phyloP scores from a whole-genome alignment of 139 green algal species.

The Closterium sp. region DNA sequence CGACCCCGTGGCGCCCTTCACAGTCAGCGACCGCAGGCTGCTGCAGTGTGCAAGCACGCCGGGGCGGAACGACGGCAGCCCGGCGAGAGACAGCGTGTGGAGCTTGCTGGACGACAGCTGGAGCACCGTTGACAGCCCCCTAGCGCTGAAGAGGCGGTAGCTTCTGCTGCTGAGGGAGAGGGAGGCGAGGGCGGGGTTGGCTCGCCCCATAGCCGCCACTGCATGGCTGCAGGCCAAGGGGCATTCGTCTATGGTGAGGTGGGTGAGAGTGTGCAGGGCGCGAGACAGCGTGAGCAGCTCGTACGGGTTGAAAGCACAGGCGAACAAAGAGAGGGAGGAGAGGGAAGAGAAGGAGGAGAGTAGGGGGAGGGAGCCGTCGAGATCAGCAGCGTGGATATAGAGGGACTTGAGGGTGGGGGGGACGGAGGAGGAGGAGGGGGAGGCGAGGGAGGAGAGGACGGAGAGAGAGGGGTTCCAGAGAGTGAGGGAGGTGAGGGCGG shows the following conservation, averaged over 20 bases:
- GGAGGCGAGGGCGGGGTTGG: background rate
- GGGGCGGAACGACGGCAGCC: background rate
- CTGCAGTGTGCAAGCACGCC: background rate
- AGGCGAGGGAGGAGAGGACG: too few relatives aligned
- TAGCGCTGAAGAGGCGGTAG: background rate
- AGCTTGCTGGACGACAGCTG: background rate
- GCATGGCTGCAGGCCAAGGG: background rate
- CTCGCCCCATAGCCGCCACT: background rate
- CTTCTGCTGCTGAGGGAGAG: background rate
- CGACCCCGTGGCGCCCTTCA: background rate
- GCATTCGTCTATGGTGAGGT: background rate
- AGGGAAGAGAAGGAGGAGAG: background rate
- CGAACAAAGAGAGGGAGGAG: background rate
- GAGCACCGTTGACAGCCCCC: background rate
- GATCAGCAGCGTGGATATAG: background rate
- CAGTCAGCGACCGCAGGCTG: background rate
- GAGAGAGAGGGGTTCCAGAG: too few relatives aligned
- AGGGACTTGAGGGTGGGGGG: background rate
- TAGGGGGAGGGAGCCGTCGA: background rate
- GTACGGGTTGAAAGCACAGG: background rate
- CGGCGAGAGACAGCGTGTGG: background rate
- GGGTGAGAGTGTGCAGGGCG: background rate
- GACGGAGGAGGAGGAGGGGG: too few relatives aligned
- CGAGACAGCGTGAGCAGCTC: background rate
- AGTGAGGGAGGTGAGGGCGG: background rate